A percentile compares a stretch with the other conserved stretches of the same genome.
These are phyloP conservation scores for Benincasa hispida DNA, from an alignment of 306 rosid species.

Conservation along the genomic window DNA sequence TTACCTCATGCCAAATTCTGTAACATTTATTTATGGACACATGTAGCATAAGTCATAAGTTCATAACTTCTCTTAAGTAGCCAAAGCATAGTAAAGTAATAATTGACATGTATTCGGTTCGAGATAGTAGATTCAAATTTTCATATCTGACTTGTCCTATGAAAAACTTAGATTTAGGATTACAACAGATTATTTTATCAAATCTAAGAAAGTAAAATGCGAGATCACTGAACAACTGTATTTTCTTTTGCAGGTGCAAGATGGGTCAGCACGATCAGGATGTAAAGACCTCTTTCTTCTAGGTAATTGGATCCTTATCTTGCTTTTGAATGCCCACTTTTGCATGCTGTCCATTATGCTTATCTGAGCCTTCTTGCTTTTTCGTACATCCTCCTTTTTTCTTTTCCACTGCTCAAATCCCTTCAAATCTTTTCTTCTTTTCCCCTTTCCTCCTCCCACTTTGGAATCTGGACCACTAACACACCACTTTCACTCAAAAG, in stretches of 20 bases:
- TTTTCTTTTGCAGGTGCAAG: slow-evolving; percentile 2
- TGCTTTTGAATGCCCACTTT: slow-evolving; percentile 9
- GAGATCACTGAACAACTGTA: background rate
- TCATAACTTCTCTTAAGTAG: background rate
- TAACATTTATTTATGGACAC: background rate
- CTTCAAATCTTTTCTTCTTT: background rate
- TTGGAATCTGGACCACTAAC: slow-evolving; percentile 1
- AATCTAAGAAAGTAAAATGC: background rate
- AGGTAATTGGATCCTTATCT: slow-evolving; percentile 9
- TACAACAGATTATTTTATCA: background rate
- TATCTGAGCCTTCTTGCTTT: background rate
- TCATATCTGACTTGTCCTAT: too few species aligned
- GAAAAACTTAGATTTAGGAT: background rate
- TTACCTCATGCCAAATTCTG: background rate
- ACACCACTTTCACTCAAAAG: background rate
- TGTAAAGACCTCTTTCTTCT: background rate
- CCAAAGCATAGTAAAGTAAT: background rate
- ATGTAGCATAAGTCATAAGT: background rate
- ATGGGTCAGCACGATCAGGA: background rate
- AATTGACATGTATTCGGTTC: too few species aligned
- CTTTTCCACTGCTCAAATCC: background rate
- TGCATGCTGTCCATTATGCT: background rate
- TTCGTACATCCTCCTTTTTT: background rate
- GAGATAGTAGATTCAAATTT: too few species aligned
- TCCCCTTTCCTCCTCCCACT: background rate